Evolutionary conservation across 2,329 filamentous ascomycete genomes (phyloP).

Genomic region (Fusarium nanum): DNA sequence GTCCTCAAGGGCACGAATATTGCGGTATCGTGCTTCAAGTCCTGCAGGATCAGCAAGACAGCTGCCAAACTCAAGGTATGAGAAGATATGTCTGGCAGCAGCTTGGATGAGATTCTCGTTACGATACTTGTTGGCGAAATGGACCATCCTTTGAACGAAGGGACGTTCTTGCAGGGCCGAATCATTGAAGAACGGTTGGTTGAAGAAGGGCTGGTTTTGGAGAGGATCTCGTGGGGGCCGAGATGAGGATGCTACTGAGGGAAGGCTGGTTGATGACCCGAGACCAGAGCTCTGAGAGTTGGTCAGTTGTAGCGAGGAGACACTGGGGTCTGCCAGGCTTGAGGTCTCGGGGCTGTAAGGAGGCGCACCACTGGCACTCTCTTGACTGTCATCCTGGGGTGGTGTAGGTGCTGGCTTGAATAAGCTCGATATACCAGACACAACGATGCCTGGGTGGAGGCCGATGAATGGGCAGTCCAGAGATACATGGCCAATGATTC

Average conservation of each 20-base stretch:
- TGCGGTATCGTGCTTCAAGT: constrained; percentile 76
- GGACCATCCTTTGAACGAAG: constrained; percentile 74
- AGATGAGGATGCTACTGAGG: constrained; percentile 36
- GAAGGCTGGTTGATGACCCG: constrained; percentile 33
- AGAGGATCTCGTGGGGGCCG: constrained; percentile 61
- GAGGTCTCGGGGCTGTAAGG: constrained; percentile 14
- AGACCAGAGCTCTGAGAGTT: constrained; percentile 31
- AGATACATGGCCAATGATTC: constrained; percentile 82
- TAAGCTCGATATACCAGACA: constrained; percentile 82
- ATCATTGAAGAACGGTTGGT: constrained; percentile 82
- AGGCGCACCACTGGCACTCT: background rate
- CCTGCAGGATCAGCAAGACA: constrained; percentile 81
- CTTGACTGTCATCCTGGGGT: constrained; percentile 22
- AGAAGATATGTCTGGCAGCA: constrained; percentile 78
- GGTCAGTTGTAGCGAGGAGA: constrained; percentile 37
- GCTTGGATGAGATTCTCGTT: constrained; percentile 76
- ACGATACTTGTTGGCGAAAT: constrained; percentile 85
- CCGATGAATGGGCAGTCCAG: constrained; percentile 90
- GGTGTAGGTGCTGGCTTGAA: constrained; percentile 65
- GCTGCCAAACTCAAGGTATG: constrained; percentile 85
- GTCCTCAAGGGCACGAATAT: constrained; percentile 77
- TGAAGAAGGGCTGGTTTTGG: constrained; percentile 80
- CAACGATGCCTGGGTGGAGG: constrained; percentile 87
- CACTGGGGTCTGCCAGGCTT: constrained; percentile 16
- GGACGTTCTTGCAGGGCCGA: constrained; percentile 74